Evolutionary conservation across 140 eudicot genomes (phyloP), one percentile per base, ranked within the genome.

Genomic region (Oenanthe javanica): DNA sequence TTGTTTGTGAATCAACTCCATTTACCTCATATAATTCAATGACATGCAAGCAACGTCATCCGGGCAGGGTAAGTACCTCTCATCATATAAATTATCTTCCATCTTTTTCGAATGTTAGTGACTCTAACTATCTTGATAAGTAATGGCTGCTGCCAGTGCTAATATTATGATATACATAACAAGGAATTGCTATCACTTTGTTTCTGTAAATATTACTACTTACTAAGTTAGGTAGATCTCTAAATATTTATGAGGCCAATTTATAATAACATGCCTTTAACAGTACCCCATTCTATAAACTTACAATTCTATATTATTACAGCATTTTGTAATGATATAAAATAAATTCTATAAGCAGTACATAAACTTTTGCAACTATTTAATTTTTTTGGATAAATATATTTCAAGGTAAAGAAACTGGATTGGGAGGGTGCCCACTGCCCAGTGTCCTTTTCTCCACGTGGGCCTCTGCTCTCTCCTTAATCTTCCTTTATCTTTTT

Each of bases 41-140:
- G 76, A 43, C 84, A 36, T 87, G 64, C 49, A 89, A 87, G 81
- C 84, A 52, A 83, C 86, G 93, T 77, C 85, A 81, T 79, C 80
- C 84, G 76, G 73, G 81, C 95, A 85, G 63, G 86, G 96, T 91
- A 82, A 77, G 89, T 81, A 51, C 46, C 23, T 75, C 43, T 48
- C 63, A 75, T 49, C 15, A 13, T 49, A 12, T 49, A 0, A n/a
- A 49, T 49, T 31, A n/a, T 75, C 11, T 75, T 48, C 61, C 9
- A 7, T 48, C 21, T 25, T 47, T 74, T 75, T 48, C 1, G 18
- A 73, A 75, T 73, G 15, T n/a, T 1, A 47, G 36, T 13, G 38
- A 46, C 16, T 11, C 2, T 46, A 13, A 18, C 55, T 73, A 21
- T 73, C 54, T 16, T 47, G 27, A 14, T 42, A 46, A 73, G 49